Evolutionary conservation across 768 basidiomycete genomes (phyloP).

Genomic region (Sporobolomyces roseus): DNA sequence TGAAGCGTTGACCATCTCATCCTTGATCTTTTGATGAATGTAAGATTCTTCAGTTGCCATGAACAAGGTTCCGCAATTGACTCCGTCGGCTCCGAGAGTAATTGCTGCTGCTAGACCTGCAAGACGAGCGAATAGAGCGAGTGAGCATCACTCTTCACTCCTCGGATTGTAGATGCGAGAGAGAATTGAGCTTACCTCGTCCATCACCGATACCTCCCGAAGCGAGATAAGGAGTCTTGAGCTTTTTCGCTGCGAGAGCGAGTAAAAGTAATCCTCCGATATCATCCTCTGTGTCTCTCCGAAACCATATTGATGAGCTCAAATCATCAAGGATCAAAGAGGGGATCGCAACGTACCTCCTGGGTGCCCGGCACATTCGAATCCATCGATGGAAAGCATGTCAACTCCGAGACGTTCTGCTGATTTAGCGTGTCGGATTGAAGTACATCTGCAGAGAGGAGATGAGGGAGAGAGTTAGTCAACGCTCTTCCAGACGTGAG

Average conservation of each 20-base stretch:
- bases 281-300: too few relatives aligned
- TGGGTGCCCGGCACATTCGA: constrained; percentile 72
- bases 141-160: background rate
- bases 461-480: too few relatives aligned
- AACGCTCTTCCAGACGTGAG: too few relatives aligned
- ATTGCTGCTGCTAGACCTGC: constrained; percentile 68
- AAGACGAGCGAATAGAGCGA: too few relatives aligned
- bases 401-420: constrained; percentile 55
- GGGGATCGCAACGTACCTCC: too few relatives aligned
- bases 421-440: constrained; percentile 75
- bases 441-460: too few relatives aligned
- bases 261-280: constrained; percentile 74
- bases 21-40: constrained; percentile 66
- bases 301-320: too few relatives aligned
- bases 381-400: constrained; percentile 35
- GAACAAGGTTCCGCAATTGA: constrained; percentile 90
- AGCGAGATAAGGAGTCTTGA: constrained; percentile 79
- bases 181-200: constrained; percentile 51
- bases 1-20: constrained; percentile 74
- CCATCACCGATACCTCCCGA: constrained; percentile 87
- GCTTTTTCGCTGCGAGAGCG: constrained; percentile 59
- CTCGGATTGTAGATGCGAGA: too few relatives aligned
- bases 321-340: too few relatives aligned
- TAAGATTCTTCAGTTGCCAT: constrained; percentile 85
- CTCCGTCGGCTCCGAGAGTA: constrained; percentile 66